A percentile compares a stretch with the other conserved stretches of the same genome.
Conservation (phyloP, 2,329 filamentous ascomycete species). For the Diplocarpon rosae region DNA sequence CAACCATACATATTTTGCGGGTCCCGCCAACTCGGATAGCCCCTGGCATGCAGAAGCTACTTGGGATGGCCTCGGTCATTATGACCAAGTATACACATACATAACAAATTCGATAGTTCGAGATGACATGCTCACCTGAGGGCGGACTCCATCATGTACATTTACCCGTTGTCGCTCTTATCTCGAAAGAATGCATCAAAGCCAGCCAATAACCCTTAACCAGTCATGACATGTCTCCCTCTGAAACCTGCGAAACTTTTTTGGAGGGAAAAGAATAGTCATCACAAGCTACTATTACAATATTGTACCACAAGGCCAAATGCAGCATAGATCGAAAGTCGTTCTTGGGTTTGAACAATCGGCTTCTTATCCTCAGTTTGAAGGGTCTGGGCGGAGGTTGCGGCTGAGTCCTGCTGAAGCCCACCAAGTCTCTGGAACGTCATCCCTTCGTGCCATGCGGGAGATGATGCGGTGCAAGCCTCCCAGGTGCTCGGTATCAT, state of each 20-base stretch:
- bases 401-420: slow-evolving; percentile 55
- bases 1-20: slow-evolving; percentile 1
- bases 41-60: slow-evolving; percentile 4
- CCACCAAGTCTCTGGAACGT: slow-evolving; percentile 80
- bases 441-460: slow-evolving; percentile 56
- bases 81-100: neutral
- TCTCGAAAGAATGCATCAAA: neutral
- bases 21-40: slow-evolving; percentile 2
- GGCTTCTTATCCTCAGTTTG: slow-evolving; percentile 7
- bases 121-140: neutral
- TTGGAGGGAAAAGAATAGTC: neutral
- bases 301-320: slow-evolving; percentile 8
- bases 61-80: neutral
- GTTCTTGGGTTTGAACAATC: neutral
- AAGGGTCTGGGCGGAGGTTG: slow-evolving; percentile 36
- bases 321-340: neutral
- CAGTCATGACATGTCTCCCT: neutral
- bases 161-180: neutral
- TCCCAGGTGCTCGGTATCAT: slow-evolving; percentile 32
- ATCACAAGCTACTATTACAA: slow-evolving; percentile 9
- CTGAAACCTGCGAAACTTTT: no score
- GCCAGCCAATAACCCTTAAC: neutral
- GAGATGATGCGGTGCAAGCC: slow-evolving; percentile 65
- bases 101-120: neutral
- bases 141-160: neutral